Evolutionary conservation across 805 yeast species (phyloP), one percentile per base, ranked within the genome.

Genomic region (Barnettozyma botsteinii): DNA sequence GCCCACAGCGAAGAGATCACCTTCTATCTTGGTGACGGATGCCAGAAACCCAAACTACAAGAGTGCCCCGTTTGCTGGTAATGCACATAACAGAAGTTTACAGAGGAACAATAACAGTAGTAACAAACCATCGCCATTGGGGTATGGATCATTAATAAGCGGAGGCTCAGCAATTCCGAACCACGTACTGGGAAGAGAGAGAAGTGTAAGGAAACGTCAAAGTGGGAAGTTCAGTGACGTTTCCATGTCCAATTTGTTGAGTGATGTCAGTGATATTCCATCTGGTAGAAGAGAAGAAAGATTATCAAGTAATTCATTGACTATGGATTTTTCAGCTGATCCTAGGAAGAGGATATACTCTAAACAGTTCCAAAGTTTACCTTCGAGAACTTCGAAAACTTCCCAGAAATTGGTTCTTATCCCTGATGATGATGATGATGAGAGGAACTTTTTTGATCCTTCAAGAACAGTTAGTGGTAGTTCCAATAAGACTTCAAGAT

Each of bases 1-100:
- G 42, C 81, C 84, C 4, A 79, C 85, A 6, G 86, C 95, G 12
- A 85, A 85, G 52, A 65, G 97, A 52, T 85, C 96, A 23, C 97
- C 98, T 10, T 85, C 96, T 2, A 89, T 89, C 55, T 70, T 89
- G 42, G 98, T 89, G 28, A 91, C 98, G 0, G 98, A 89, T 63
- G 77, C 85, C 3, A 69, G 98, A 45, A 72, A 77, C 45, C 59
- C 74, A 5, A 71, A 73, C 20, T 69, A 73, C 17, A 58, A 81
- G 36, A 59, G 66, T 41, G 93, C 91, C 0, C 94, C 93, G 1
- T 85, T 79, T 70, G 93, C 93, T 1, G 89, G 91, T 9, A 67
- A 66, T 45, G 71, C 72, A 13, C 50, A 50, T 33, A 46, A 48
- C 41, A 46, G 28, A 15, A 37, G 37, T 14, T 18, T 32, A 4